phyloP scores from a whole-genome alignment of 1,139 yeast species.

The Geotrichum australiense region DNA sequence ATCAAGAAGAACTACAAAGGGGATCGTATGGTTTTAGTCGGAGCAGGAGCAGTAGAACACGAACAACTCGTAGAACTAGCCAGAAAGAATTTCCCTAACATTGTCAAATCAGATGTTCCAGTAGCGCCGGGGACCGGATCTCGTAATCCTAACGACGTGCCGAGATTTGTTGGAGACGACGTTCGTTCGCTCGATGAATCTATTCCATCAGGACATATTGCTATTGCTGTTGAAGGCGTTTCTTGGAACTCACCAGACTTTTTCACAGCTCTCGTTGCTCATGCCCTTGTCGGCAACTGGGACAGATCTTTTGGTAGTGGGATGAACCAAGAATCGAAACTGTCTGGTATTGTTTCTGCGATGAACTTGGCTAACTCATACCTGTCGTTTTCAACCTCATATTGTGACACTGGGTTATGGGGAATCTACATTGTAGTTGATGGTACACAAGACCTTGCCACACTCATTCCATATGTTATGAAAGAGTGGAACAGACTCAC shows the following conservation, averaged over 20 bases:
- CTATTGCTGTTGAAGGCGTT: constrained; percentile 95
- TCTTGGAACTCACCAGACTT: constrained; percentile 96
- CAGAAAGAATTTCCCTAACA: constrained; percentile 65
- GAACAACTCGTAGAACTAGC: constrained; percentile 74
- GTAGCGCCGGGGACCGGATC: constrained; percentile 66
- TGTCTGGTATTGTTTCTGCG: constrained; percentile 69
- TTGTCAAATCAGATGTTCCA: constrained; percentile 57
- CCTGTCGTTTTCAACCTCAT: constrained; percentile 94
- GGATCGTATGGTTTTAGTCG: constrained; percentile 95
- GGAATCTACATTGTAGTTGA: constrained; percentile 91
- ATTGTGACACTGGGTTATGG: constrained; percentile 97
- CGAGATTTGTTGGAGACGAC: constrained; percentile 81
- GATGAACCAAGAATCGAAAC: constrained; percentile 81
- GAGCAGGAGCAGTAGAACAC: constrained; percentile 91
- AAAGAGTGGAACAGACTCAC: constrained; percentile 87
- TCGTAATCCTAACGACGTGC: constrained; percentile 55
- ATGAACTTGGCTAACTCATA: constrained; percentile 83
- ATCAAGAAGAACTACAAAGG: constrained; percentile 86
- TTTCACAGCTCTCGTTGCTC: constrained; percentile 91
- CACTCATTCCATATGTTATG: constrained; percentile 62
- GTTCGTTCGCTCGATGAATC: constrained; percentile 75
- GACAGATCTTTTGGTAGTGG: constrained; percentile 88
- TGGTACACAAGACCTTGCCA: constrained; percentile 56
- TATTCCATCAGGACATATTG: constrained; percentile 84
- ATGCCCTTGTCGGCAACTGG: constrained; percentile 96